A percentile compares a stretch with the other conserved stretches of the same genome.
phyloP scores from a whole-genome alignment of 2,329 filamentous ascomycete species.

The Fusarium robinianum region DNA sequence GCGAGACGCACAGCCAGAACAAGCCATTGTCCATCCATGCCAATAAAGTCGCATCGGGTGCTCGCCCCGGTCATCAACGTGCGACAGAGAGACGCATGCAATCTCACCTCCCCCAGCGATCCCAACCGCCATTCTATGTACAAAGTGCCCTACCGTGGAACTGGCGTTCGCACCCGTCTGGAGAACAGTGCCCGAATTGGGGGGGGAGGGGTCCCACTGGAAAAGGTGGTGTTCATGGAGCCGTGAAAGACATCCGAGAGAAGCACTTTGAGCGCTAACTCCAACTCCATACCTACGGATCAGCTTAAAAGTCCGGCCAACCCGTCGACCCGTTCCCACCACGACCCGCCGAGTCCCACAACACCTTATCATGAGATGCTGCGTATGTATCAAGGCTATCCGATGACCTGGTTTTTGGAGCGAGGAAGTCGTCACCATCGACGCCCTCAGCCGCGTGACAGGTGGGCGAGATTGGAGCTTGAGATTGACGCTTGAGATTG shows the following conservation, averaged over 20 bases:
- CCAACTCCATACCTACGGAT: too few species aligned
- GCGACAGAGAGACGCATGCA: slow-evolving; percentile 8
- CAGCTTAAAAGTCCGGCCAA: too few species aligned
- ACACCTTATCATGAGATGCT: slow-evolving; percentile 7
- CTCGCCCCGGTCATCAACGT: neutral
- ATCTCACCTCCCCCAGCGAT: slow-evolving; percentile 10
- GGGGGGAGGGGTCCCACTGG: neutral
- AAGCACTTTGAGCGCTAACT: too few species aligned
- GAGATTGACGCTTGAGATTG: too few species aligned
- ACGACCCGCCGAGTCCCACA: slow-evolving; percentile 11
- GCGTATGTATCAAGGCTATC: slow-evolving; percentile 16
- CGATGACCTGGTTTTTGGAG: slow-evolving; percentile 26
- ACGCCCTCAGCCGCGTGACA: too few species aligned
- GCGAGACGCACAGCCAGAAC: slow-evolving; percentile 3
- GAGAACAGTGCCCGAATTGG: slow-evolving; percentile 11
- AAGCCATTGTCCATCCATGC: slow-evolving; percentile 6
- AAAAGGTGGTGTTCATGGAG: neutral
- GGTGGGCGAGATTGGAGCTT: slow-evolving; percentile 9
- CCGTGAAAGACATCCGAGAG: slow-evolving; percentile 12
- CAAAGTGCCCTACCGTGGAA: slow-evolving; percentile 1
- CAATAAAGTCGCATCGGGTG: slow-evolving; percentile 1
- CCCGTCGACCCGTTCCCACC: slow-evolving; percentile 7
- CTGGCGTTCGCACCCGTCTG: slow-evolving; percentile 14
- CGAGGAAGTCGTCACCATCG: slow-evolving; percentile 6
- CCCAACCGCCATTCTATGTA: neutral